Percentiles rank a stretch among this genome's conserved stretches.
Evolutionary conservation across 2,329 filamentous ascomycete genomes (phyloP).

Genomic region (Cladosporium phlei): DNA sequence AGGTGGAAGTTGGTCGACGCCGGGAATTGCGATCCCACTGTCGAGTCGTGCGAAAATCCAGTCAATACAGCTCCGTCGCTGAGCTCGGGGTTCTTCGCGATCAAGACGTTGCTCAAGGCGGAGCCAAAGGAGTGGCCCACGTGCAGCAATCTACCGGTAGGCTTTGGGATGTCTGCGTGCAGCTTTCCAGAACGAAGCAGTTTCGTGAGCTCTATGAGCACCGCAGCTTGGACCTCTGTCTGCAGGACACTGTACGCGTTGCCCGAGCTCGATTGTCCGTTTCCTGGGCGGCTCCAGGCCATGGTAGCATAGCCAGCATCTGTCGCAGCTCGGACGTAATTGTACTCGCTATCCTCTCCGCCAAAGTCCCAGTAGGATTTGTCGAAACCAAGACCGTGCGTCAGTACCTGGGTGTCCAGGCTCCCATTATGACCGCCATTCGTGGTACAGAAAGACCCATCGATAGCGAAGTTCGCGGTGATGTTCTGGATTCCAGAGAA

Average conservation of each 20-base stretch:
- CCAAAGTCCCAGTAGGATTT: conserved; percentile 20
- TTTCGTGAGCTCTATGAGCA: conserved; percentile 17
- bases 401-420: conserved; percentile 18
- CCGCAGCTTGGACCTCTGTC: conserved; percentile 14
- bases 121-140: conserved; percentile 22
- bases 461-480: conserved; percentile 17
- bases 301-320: conserved; percentile 18
- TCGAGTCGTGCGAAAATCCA: conserved; percentile 13
- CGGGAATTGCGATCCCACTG: not conserved
- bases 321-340: conserved; percentile 17
- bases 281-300: conserved; percentile 20
- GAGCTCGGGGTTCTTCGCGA: conserved; percentile 12
- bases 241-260: conserved; percentile 20
- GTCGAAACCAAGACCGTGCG: conserved; percentile 22
- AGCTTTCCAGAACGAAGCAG: conserved; percentile 16
- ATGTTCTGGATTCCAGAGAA: conserved; percentile 12
- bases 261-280: conserved; percentile 15
- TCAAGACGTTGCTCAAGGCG: conserved; percentile 14
- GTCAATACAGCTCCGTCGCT: conserved; percentile 20
- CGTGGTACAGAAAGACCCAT: conserved; percentile 18
- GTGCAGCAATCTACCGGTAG: conserved; percentile 18
- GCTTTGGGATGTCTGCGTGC: conserved; percentile 2
- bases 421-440: not conserved
- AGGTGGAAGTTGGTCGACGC: conserved; percentile 16
- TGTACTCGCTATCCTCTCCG: conserved; percentile 17